Conservation (phyloP, 768 basidiomycete genomes). For the Leccinum longicurvipes region DNA sequence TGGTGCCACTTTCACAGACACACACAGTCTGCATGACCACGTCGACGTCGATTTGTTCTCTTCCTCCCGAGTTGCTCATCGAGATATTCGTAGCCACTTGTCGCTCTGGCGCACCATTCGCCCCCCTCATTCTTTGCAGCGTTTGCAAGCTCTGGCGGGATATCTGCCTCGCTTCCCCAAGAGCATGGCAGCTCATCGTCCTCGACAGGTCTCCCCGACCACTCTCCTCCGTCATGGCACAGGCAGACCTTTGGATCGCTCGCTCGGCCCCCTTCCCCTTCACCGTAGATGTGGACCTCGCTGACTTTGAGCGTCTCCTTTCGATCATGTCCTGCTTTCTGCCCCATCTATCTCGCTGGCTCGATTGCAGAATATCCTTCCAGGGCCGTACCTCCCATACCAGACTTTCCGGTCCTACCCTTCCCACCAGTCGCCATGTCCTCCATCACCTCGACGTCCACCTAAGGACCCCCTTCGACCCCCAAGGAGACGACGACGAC, state of each 20-base stretch:
- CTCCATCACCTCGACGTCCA: slow-evolving; percentile 30
- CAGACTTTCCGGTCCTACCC: slow-evolving; percentile 22
- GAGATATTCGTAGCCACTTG: slow-evolving; percentile 52
- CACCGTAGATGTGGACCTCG: slow-evolving; percentile 49
- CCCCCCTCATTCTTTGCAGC: slow-evolving; percentile 45
- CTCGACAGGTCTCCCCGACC: slow-evolving; percentile 43
- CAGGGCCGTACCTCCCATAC: slow-evolving; percentile 31
- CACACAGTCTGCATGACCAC: neutral
- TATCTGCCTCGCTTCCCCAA: slow-evolving; percentile 51
- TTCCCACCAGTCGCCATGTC: slow-evolving; percentile 14
- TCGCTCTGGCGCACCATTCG: slow-evolving; percentile 41
- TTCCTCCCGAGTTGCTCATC: slow-evolving; percentile 62
- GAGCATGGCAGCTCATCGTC: slow-evolving; percentile 57
- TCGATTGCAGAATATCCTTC: slow-evolving; percentile 44
- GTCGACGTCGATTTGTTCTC: slow-evolving; percentile 19
- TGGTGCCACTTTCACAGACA: neutral
- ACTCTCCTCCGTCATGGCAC: slow-evolving; percentile 39
- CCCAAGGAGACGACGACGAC: slow-evolving; percentile 18
- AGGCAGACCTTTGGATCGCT: slow-evolving; percentile 52
- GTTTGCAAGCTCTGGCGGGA: slow-evolving; percentile 62
- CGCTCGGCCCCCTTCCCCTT: slow-evolving; percentile 54
- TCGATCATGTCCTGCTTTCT: slow-evolving; percentile 65
- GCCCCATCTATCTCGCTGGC: slow-evolving; percentile 56
- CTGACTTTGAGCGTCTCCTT: slow-evolving; percentile 49
- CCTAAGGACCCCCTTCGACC: slow-evolving; percentile 24